phyloP scores from a whole-genome alignment of 176 grass and related monocot genomes.

The Zizania latifolia region DNA sequence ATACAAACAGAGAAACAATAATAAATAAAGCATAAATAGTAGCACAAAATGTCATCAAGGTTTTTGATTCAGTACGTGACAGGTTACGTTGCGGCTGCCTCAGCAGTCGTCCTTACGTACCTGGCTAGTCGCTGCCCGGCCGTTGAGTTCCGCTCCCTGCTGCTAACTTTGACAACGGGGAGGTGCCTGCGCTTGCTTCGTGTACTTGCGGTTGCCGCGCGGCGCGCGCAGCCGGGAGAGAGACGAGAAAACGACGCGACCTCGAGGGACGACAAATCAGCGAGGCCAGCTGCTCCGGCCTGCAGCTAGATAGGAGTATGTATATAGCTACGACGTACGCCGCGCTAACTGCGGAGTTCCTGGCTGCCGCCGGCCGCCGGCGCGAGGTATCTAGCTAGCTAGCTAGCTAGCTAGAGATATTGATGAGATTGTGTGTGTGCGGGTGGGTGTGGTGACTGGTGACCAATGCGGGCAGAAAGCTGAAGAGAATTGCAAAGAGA shows the following conservation, averaged over 20 bases:
- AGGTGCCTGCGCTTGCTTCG: too few relatives aligned
- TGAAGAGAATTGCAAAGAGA: neutral
- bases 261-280: neutral
- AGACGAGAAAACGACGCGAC: neutral
- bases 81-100: too few relatives aligned
- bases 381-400: neutral
- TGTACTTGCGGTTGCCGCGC: too few relatives aligned
- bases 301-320: too few relatives aligned
- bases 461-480: too few relatives aligned
- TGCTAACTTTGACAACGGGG: neutral
- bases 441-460: too few relatives aligned
- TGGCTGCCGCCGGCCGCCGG: neutral
- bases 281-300: too few relatives aligned
- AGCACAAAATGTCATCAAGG: too few relatives aligned
- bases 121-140: slow-evolving; percentile 2
- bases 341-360: neutral
- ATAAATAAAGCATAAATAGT: neutral
- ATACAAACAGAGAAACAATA: neutral
- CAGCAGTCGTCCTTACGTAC: neutral
- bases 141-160: neutral
- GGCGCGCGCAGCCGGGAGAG: too few relatives aligned
- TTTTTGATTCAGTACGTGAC: too few relatives aligned
- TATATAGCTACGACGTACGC: too few relatives aligned
- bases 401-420: neutral
- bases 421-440: neutral